phyloP scores from a whole-genome alignment of 2,329 filamentous ascomycete genomes.

The Diaporthe australafricana region DNA sequence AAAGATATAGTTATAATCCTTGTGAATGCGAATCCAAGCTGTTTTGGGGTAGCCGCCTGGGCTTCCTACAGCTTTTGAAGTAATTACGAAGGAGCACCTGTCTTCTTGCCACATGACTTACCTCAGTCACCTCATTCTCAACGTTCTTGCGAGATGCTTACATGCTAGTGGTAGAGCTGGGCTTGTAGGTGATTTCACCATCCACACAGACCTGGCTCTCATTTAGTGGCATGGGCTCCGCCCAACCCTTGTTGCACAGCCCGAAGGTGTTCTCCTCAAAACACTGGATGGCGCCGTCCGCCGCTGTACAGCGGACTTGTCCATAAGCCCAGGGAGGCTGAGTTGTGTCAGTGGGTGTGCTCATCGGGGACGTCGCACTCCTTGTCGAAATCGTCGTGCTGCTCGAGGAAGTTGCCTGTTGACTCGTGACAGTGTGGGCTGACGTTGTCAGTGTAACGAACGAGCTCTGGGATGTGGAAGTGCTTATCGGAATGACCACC shows the following conservation, averaged over 20 bases:
- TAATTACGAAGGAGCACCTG: not conserved
- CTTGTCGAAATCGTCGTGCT: not conserved
- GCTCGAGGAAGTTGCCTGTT: not conserved
- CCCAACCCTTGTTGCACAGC: not conserved
- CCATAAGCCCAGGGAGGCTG: not conserved
- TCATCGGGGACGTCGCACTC: not conserved
- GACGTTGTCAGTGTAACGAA: not conserved
- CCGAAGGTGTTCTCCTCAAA: not conserved
- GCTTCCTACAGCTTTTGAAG: not conserved
- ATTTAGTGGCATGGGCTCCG: not conserved
- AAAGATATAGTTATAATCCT: no score
- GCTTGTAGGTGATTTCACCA: conserved; percentile 8
- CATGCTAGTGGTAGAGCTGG: not conserved
- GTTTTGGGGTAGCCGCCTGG: not conserved
- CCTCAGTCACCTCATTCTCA: not conserved
- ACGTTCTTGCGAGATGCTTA: not conserved
- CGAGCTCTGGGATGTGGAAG: not conserved
- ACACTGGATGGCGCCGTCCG: not conserved
- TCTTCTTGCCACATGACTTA: not conserved
- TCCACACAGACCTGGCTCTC: not conserved
- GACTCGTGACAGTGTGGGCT: not conserved
- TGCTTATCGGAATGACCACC: not conserved
- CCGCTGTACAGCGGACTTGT: not conserved
- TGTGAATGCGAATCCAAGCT: not conserved
- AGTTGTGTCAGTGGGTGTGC: not conserved